Evolutionary conservation across 176 grass and related monocot genomes (phyloP).

Genomic region (Microstegium vimineum): DNA sequence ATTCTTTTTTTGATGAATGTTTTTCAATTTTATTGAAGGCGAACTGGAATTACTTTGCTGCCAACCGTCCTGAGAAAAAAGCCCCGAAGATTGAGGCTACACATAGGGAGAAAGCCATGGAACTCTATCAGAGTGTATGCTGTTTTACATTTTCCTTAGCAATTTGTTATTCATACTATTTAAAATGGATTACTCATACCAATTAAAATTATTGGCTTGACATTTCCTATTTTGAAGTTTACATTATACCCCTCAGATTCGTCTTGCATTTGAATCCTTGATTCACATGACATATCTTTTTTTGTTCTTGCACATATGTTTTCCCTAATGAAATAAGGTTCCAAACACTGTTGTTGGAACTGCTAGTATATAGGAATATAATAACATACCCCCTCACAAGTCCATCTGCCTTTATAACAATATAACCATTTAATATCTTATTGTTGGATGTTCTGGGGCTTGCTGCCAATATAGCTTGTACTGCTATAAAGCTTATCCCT

Average conservation of each 20-base stretch:
- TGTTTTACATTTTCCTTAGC: conserved; percentile 16
- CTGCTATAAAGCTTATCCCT: not conserved
- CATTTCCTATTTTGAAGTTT: not conserved
- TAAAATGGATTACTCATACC: not conserved
- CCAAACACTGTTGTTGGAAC: not conserved
- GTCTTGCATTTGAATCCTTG: not conserved
- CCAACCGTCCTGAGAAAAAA: conserved; percentile 90
- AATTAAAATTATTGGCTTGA: not conserved
- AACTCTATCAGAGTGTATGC: conserved; percentile 72
- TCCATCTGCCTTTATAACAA: not conserved
- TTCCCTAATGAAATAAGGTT: not conserved
- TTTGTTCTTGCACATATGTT: not conserved
- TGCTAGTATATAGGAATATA: not conserved
- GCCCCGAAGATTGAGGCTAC: conserved; percentile 89
- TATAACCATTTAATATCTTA: not conserved
- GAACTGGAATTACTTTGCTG: conserved; percentile 99
- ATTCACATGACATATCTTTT: not conserved
- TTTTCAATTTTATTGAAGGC: conserved; percentile 45
- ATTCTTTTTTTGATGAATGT: not conserved
- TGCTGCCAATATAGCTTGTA: not conserved
- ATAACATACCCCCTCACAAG: not conserved
- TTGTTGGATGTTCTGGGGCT: not conserved
- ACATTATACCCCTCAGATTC: not conserved
- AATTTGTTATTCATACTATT: not conserved
- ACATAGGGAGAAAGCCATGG: conserved; percentile 96